These are phyloP conservation scores for Pythium biforme DNA, from an alignment of 352 stramenopile genomes.

Conservation along the genomic window DNA sequence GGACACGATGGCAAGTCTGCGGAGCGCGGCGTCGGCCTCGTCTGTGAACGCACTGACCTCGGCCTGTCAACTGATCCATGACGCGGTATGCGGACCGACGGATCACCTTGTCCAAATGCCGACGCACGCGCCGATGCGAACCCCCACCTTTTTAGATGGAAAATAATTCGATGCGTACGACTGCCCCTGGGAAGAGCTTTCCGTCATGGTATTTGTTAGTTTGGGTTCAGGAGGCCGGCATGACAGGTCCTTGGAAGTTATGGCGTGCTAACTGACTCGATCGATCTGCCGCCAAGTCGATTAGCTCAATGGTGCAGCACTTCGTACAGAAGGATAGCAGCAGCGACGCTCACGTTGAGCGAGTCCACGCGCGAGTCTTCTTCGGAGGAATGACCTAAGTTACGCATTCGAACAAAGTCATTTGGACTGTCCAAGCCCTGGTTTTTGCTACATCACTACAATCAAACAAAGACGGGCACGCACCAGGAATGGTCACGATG, in stretches of 20 bases:
- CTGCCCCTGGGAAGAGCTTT: background rate
- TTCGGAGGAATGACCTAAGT: slow-evolving; percentile 44
- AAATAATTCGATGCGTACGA: background rate
- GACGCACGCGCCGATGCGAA: background rate
- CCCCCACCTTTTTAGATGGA: background rate
- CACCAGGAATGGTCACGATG: slow-evolving; percentile 71
- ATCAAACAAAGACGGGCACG: background rate
- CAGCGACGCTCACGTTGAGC: slow-evolving; percentile 78
- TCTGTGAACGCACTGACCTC: background rate
- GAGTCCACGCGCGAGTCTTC: slow-evolving; percentile 73
- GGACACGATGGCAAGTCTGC: slow-evolving; percentile 6
- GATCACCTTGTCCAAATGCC: background rate
- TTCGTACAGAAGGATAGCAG: slow-evolving; percentile 77
- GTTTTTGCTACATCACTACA: background rate
- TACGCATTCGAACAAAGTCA: background rate
- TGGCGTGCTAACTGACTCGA: too few species aligned
- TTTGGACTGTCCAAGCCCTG: background rate
- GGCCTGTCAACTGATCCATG: slow-evolving; percentile 6
- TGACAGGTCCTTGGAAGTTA: too few species aligned
- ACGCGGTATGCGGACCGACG: background rate
- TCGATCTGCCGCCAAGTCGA: background rate
- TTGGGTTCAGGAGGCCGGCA: background rate
- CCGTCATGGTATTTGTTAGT: background rate
- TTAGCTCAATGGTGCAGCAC: slow-evolving; percentile 57
- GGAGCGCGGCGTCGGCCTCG: background rate